These are phyloP conservation scores for Rhinocladiella similis DNA, from an alignment of 2,329 filamentous ascomycete species.

Conservation along the genomic window DNA sequence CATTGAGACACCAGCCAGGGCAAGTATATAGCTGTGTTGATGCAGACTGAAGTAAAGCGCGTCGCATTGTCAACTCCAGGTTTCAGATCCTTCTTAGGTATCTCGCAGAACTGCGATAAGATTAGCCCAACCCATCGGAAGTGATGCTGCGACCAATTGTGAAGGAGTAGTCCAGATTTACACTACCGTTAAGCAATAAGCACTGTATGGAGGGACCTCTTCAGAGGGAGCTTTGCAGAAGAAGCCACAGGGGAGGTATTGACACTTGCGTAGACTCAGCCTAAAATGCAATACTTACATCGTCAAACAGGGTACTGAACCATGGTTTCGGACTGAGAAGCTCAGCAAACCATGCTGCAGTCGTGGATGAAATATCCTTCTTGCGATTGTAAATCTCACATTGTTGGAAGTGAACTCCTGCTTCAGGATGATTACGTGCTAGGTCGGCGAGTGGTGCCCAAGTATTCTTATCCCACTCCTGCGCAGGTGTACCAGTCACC, in stretches of 20 bases:
- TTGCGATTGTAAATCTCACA: conserved; percentile 59
- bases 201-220: too few relatives aligned
- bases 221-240: too few relatives aligned
- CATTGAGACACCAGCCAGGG: conserved; percentile 83
- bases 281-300: conserved; percentile 47
- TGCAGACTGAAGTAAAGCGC: conserved; percentile 81
- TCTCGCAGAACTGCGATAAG: conserved; percentile 57
- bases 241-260: too few relatives aligned
- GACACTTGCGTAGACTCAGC: background rate
- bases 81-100: conserved; percentile 59
- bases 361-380: conserved; percentile 60
- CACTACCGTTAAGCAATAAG: too few relatives aligned
- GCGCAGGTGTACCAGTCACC: conserved; percentile 31
- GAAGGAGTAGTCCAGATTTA: background rate
- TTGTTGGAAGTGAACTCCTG: conserved; percentile 72
- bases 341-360: conserved; percentile 64
- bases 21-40: conserved; percentile 86
- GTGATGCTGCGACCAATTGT: background rate
- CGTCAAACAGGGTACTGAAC: conserved; percentile 70
- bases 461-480: conserved; percentile 58
- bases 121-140: background rate
- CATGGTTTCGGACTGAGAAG: conserved; percentile 69
- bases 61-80: conserved; percentile 69
- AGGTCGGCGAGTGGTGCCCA: conserved; percentile 60
- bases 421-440: conserved; percentile 64